Base-by-base conservation (phyloP, 2,329 filamentous ascomycete species). In the Metarhizium guizhouense region DNA sequence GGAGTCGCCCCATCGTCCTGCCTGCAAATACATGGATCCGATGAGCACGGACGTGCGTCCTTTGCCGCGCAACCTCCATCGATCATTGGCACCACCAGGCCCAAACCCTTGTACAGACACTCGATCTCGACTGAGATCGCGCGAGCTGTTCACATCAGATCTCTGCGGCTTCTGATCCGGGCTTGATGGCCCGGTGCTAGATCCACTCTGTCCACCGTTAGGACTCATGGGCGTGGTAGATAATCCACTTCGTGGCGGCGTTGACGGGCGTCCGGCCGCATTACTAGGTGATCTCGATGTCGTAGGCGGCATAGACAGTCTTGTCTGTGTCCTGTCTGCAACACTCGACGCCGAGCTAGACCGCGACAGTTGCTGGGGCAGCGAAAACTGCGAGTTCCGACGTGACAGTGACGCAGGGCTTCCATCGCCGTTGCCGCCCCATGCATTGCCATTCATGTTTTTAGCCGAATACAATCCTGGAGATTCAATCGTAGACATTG, bases 1-100 rank as follows among this genome's bases (percentile, higher is more conserved):
- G 7, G 93, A 92, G 72, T 97, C 92, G 51, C 79, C 82, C 91
- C 94, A 96, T 59, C 91, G 84, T 30, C 94, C 94, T 54, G 90
- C 88, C 70, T 92, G 88, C 62, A 99, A 81, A 68, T 93, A 95
- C 61, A 96, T 77, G 16, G 88, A 90, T 1, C 90, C 93, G 61
- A 95, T 79, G 8, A 95, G 81, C 56, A 96, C 85, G 25, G 84
- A 83, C 14, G 89, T 81, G 54, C 93, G 84, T 32, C 88, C 87
- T 68, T 88, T 92, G 34, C 90, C 90, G 68, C 90, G 90, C 62
- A 86, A 86, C 59, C 90, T 85, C 67, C 85, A 88, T 59, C 87
- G 79, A 66, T 96, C 90, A 61, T 86, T 87, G 57, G 87, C 76
- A 55, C 87, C 86, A 51, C 83, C 81, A 1, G 83, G 76, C 0